A percentile compares a stretch with the other conserved stretches of the same genome.
Conservation (phyloP, 2,329 filamentous ascomycete genomes). For the Cladobotryum mycophilum region DNA sequence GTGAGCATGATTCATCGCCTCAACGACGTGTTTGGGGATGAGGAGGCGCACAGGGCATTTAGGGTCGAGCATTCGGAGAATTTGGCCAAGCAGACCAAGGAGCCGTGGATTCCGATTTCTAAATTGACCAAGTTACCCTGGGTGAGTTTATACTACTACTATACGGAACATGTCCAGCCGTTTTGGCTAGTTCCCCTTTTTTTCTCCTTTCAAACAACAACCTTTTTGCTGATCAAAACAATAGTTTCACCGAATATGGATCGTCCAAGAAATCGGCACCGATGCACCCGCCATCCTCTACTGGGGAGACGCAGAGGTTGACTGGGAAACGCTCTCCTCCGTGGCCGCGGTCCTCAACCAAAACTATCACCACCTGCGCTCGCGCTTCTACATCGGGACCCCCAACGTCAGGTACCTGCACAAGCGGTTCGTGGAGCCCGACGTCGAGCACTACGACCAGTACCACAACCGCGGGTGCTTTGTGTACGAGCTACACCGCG, state of each 20-base stretch:
- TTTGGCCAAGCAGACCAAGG: constrained; percentile 21
- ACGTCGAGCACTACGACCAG: constrained; percentile 18
- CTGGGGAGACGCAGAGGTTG: constrained; percentile 27
- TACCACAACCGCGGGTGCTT: constrained; percentile 28
- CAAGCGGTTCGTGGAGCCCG: constrained; percentile 28
- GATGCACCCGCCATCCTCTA: constrained; percentile 26
- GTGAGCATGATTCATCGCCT: constrained; percentile 22
- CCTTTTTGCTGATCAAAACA: not conserved
- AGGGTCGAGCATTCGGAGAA: constrained; percentile 24
- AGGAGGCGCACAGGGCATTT: constrained; percentile 24
- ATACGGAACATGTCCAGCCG: too few relatives aligned
- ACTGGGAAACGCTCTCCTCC: constrained; percentile 27
- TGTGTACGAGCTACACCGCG: constrained; percentile 31
- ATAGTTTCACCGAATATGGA: constrained; percentile 32
- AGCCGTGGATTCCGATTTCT: constrained; percentile 26
- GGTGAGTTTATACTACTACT: constrained; percentile 19
- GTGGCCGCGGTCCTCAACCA: constrained; percentile 27
- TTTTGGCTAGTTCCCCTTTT: not conserved
- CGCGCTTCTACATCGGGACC: constrained; percentile 24
- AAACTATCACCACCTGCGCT: constrained; percentile 26
- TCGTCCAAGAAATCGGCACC: constrained; percentile 33
- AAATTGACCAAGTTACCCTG: constrained; percentile 26
- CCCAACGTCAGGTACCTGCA: constrained; percentile 29
- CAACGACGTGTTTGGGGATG: constrained; percentile 24
- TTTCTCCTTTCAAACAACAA: not conserved